These are phyloP conservation scores for Cryptococcus deneoformans DNA, from an alignment of 1,284 basidiomycete species.

Conservation along the genomic window DNA sequence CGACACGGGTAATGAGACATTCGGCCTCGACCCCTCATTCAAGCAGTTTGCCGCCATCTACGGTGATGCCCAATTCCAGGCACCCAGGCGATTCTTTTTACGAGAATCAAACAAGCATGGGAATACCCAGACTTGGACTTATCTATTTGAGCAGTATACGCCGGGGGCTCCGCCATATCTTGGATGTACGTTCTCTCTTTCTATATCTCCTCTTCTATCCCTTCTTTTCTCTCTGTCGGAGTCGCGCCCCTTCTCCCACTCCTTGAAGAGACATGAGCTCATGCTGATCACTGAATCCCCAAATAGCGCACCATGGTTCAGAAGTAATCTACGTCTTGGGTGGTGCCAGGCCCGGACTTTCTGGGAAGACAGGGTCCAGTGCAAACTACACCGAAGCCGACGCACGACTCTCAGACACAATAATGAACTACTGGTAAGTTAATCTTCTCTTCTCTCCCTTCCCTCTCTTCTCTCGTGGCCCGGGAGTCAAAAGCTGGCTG, in stretches of 20 bases:
- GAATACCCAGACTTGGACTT: constrained; percentile 32
- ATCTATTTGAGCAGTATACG: constrained; percentile 27
- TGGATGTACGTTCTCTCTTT: constrained; percentile 12
- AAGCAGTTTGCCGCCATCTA: constrained; percentile 31
- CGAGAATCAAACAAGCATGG: constrained; percentile 25
- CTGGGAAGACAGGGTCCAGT: background rate
- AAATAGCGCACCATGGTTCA: too few relatives aligned
- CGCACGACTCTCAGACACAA: constrained; percentile 18
- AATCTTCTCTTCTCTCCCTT: too few relatives aligned
- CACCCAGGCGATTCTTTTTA: constrained; percentile 30
- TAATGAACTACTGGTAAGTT: constrained; percentile 42
- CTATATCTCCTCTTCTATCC: background rate
- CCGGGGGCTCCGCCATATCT: constrained; percentile 7
- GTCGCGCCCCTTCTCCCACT: too few relatives aligned
- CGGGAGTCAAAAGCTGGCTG: background rate
- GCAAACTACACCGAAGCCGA: constrained; percentile 25
- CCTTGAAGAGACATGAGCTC: too few relatives aligned
- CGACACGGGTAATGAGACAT: constrained; percentile 41
- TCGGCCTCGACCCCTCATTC: constrained; percentile 22
- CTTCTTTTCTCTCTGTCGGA: too few relatives aligned
- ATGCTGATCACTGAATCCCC: too few relatives aligned
- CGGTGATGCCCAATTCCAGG: constrained; percentile 35
- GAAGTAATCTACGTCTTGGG: constrained; percentile 34
- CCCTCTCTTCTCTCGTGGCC: background rate
- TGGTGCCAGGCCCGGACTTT: constrained; percentile 3